A percentile compares a stretch with the other conserved stretches of the same genome.
phyloP scores from a whole-genome alignment of 345 rosid species.

The Acer campestre region DNA sequence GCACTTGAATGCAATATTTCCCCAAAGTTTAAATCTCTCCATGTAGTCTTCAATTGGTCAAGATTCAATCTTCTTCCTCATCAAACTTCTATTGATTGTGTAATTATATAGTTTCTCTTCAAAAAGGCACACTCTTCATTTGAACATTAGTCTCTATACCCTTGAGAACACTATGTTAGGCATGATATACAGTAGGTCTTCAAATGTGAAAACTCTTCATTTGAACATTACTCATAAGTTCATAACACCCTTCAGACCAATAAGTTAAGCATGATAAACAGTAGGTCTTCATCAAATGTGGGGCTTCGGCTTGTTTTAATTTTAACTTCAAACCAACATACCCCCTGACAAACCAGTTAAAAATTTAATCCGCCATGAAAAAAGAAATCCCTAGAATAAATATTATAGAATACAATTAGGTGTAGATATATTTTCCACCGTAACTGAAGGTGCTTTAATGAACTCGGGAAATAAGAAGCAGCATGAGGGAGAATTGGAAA shows the following conservation, averaged over 20 bases:
- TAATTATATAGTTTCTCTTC: conserved; percentile 61
- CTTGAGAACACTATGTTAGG: conserved; percentile 64
- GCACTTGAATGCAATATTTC: conserved; percentile 65
- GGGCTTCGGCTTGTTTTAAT: conserved; percentile 81
- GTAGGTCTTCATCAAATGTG: conserved; percentile 64
- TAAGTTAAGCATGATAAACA: conserved; percentile 59
- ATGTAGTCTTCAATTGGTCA: conserved; percentile 51
- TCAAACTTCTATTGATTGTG: conserved; percentile 73
- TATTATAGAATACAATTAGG: conserved; percentile 27
- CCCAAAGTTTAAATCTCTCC: conserved; percentile 54
- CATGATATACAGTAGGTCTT: conserved; percentile 60
- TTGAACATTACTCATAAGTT: conserved; percentile 59
- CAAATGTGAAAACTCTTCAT: conserved; percentile 68
- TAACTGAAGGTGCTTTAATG: not conserved
- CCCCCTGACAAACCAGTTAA: conserved; percentile 97
- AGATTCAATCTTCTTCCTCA: conserved; percentile 56
- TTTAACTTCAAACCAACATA: conserved; percentile 92
- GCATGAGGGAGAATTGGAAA: not conserved
- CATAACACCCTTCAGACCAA: conserved; percentile 62
- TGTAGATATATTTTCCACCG: conserved; percentile 11
- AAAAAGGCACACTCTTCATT: conserved; percentile 61
- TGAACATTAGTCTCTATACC: conserved; percentile 56
- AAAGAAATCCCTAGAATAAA: conserved; percentile 31
- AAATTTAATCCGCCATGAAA: conserved; percentile 54
- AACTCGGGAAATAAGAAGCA: conserved; percentile 10